Conservation (phyloP, 2,329 filamentous ascomycete species). For the Alternaria brassicicola region DNA sequence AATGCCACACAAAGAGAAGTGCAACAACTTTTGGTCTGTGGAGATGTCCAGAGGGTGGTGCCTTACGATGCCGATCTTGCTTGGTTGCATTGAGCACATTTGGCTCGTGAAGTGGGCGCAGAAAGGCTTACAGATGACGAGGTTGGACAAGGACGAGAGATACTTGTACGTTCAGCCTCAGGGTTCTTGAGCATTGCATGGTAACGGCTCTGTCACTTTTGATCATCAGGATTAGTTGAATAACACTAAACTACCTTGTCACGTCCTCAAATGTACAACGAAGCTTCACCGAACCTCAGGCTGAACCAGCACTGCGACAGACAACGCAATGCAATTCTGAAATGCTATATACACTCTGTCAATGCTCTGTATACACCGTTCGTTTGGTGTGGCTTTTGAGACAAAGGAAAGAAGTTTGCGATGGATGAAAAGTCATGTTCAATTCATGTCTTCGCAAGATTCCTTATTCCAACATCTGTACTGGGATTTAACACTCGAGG, state of each 20-base stretch:
- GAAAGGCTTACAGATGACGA: background rate
- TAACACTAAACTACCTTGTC: background rate
- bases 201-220: too few relatives aligned
- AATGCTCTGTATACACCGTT: background rate
- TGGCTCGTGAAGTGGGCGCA: background rate
- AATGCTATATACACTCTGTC: background rate
- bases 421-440: background rate
- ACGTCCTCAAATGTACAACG: background rate
- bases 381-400: too few relatives aligned
- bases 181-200: too few relatives aligned
- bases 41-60: background rate
- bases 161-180: background rate
- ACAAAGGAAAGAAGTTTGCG: background rate
- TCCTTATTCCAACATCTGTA: background rate
- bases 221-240: too few relatives aligned
- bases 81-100: background rate
- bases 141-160: accelerated
- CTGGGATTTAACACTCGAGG: slow-evolving; percentile 6
- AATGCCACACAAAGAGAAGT: background rate
- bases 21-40: background rate
- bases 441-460: background rate
- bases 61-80: background rate
- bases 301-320: background rate
- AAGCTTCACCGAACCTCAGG: background rate
- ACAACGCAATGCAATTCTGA: background rate